Percentiles rank a stretch among this genome's conserved stretches.
These are phyloP conservation scores for Ilyonectria robusta DNA, from an alignment of 2,329 filamentous ascomycete genomes.

Conservation along the genomic window DNA sequence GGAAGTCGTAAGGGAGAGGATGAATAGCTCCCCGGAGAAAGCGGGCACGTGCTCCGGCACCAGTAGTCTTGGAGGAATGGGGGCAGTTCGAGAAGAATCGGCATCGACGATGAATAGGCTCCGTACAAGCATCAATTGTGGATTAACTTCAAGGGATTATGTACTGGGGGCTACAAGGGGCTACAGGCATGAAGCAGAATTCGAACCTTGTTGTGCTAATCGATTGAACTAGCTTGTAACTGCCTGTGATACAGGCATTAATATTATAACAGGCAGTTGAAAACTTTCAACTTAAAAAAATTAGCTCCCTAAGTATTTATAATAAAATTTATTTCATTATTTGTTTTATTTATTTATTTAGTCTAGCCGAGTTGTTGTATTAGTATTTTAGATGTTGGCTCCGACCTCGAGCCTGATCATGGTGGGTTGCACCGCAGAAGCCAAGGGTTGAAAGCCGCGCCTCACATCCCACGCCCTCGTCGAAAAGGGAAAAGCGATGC, in stretches of 20 bases:
- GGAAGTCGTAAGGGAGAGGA: neutral
- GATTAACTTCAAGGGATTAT: neutral
- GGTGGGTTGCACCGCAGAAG: constrained; percentile 5
- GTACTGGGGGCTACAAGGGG: neutral
- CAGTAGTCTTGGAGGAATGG: neutral
- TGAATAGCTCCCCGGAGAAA: neutral
- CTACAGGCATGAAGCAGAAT: neutral
- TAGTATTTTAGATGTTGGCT: neutral
- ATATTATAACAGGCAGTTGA: too few relatives aligned
- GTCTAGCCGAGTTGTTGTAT: too few relatives aligned
- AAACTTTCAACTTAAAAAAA: too few relatives aligned
- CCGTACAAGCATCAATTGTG: neutral
- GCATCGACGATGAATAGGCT: neutral
- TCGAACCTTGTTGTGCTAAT: neutral
- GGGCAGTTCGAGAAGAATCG: neutral
- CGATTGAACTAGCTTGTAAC: neutral
- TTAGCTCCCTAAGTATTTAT: too few relatives aligned
- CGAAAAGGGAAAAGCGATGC: neutral
- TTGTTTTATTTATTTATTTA: too few relatives aligned
- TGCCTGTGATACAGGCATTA: too few relatives aligned
- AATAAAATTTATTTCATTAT: too few relatives aligned
- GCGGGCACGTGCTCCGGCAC: neutral
- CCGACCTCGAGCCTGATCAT: neutral
- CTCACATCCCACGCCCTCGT: neutral
- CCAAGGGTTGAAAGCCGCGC: neutral